phyloP scores from a whole-genome alignment of 805 yeast genomes.

The Diddensiella caesifluorescens region DNA sequence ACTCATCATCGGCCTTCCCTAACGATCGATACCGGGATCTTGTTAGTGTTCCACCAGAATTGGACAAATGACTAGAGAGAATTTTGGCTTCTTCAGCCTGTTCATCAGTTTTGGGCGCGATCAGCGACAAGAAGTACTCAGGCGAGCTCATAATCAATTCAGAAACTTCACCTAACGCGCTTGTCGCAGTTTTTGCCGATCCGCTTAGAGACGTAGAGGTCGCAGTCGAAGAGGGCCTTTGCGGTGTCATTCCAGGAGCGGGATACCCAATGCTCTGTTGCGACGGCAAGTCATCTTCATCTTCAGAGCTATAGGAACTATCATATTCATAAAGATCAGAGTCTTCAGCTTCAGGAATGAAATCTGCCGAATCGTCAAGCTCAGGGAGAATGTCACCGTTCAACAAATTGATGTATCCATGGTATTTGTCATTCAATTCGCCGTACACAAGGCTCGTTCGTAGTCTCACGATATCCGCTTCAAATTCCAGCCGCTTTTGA shows the following conservation, averaged over 20 bases:
- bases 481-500: conserved; percentile 2
- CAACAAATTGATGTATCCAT: conserved; percentile 29
- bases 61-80: conserved; percentile 29
- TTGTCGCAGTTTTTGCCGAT: too few species aligned
- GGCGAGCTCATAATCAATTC: conserved; percentile 22
- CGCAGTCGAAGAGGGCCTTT: too few species aligned
- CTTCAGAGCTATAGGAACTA: conserved; percentile 19
- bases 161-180: conserved; percentile 14
- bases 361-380: conserved; percentile 36
- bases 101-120: conserved; percentile 28
- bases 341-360: conserved; percentile 13
- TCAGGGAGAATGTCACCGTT: conserved; percentile 34
- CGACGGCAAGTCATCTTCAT: conserved; percentile 13
- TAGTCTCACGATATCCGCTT: too few species aligned
- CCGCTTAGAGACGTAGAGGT: too few species aligned
- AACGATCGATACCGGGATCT: conserved; percentile 8
- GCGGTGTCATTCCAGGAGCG: not conserved
- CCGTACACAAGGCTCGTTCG: conserved; percentile 13
- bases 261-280: not conserved
- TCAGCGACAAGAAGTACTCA: conserved; percentile 24
- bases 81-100: conserved; percentile 28
- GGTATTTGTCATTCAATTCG: conserved; percentile 15
- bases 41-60: conserved; percentile 9
- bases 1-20: conserved; percentile 8
- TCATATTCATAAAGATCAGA: conserved; percentile 18